Evolutionary conservation across 2,329 filamentous ascomycete species (phyloP), one percentile per base, ranked within the genome.

Genomic region (Penicillium palitans): DNA sequence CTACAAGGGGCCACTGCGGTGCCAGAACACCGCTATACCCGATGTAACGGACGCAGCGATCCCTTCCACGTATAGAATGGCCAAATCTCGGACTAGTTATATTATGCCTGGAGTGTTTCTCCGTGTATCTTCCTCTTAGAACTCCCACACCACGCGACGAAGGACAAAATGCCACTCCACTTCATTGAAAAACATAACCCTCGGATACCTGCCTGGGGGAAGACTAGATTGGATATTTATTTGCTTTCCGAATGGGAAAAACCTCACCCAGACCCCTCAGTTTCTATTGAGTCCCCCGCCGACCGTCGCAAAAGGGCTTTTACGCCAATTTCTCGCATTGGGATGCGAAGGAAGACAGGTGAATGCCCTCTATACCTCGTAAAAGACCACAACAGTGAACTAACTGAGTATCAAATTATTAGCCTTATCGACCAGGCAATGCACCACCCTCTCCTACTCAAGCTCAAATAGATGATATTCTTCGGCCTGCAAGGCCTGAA

Each of bases 391-490:
- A 41, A 12, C 4, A 10, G 27, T 41, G 7, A 55, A 42, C 45
- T 49, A 35, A 49, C 37, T 10, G 24, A 49, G 33, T 27, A 55
- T 29, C 24, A 48, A 48, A 27, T 13, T 50, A 52, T 45, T 33
- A 57, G 54, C 54, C 47, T 52, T 53, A 52, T 35, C 25, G 19
- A 31, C 37, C 13, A 25, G 37, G 21, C 31, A 31, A 54, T 27
- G 3, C 45, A 12, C 45, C 45, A 46, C 39, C 46, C 45, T 24
- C 7, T 40, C 56, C 51, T n/a, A 58, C 56, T 40, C 13, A 58
- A 46, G 51, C 35, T 19, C 46, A 58, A 35, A 58, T 58, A 50
- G 56, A 50, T n/a, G 46, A 50, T 9, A 55, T 58, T 46, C 56
- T 55, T 45, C 51, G 50, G 15, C 56, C 56, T 33, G n/a, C 27